phyloP scores from a whole-genome alignment of 2,329 filamentous ascomycete species.

The Apiospora pterosperma region DNA sequence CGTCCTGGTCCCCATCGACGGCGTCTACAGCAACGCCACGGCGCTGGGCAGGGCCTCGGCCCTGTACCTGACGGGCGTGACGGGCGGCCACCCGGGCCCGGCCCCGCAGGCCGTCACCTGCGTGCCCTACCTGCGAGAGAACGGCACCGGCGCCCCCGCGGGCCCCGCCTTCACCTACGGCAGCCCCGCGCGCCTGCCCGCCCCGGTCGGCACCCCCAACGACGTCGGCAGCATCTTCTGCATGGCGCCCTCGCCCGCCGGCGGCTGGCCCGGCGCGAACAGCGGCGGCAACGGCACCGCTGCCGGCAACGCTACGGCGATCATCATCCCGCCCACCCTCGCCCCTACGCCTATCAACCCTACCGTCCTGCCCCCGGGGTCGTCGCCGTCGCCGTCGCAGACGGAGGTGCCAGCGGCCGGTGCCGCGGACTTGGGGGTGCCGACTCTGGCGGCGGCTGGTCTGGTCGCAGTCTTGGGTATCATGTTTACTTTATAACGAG shows the following conservation, averaged over 20 bases:
- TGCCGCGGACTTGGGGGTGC: not conserved
- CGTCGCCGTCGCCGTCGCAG: not conserved
- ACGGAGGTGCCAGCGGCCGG: not conserved
- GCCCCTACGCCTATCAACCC: not conserved
- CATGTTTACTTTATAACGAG: not conserved
- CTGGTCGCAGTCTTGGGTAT: not conserved
- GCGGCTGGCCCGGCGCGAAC: not conserved
- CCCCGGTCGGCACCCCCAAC: not conserved
- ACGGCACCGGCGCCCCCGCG: not conserved
- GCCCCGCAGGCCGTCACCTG: not conserved
- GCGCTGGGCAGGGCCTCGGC: not conserved
- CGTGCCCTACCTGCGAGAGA: not conserved
- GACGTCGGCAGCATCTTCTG: not conserved
- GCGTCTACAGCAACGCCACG: not conserved
- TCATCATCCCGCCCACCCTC: not conserved
- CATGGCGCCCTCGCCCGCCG: not conserved
- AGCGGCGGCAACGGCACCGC: not conserved
- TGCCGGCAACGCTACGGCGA: no score
- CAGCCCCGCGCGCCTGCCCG: not conserved
- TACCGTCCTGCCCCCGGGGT: not conserved
- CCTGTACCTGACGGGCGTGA: not conserved
- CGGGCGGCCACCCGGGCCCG: not conserved
- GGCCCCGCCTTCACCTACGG: not conserved
- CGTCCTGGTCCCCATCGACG: constrained; percentile 6
- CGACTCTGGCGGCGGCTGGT: not conserved